A percentile compares a stretch with the other conserved stretches of the same genome.
phyloP scores from a whole-genome alignment of 768 basidiomycete species.

The Mycena vulgaris region DNA sequence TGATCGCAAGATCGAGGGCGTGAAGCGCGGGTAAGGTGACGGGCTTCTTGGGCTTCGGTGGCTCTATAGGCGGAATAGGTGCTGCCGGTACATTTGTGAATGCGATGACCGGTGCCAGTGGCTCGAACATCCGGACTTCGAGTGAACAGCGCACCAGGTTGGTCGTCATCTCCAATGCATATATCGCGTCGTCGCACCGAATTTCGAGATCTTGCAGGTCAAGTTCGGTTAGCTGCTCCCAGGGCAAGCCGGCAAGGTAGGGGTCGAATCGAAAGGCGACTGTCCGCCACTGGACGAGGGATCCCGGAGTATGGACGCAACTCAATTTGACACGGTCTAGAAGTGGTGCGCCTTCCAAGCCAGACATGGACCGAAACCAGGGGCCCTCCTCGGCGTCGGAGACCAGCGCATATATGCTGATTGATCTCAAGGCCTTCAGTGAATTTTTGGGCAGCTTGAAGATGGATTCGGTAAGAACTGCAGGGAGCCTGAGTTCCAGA shows the following conservation, averaged over 20 bases:
- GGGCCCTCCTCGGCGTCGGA: background rate
- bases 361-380: slow-evolving; percentile 37
- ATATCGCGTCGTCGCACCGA: slow-evolving; percentile 24
- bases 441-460: slow-evolving; percentile 35
- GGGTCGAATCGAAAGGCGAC: slow-evolving; percentile 13
- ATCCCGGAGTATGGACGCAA: background rate
- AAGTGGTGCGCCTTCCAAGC: slow-evolving; percentile 28
- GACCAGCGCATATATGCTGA: slow-evolving; percentile 15
- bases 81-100: background rate
- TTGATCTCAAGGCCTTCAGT: slow-evolving; percentile 17
- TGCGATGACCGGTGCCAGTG: slow-evolving; percentile 4
- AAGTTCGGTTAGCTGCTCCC: slow-evolving; percentile 24
- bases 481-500: slow-evolving; percentile 24
- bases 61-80: background rate
- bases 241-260: slow-evolving; percentile 20
- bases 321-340: slow-evolving; percentile 26
- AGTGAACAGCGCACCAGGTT: slow-evolving; percentile 15
- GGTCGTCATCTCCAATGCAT: slow-evolving; percentile 9
- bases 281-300: background rate
- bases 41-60: background rate
- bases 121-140: slow-evolving; percentile 13
- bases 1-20: slow-evolving; percentile 20
- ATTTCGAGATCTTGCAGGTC: slow-evolving; percentile 17
- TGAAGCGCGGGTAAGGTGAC: slow-evolving; percentile 19
- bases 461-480: slow-evolving; percentile 27